Conservation (phyloP, 2,329 filamentous ascomycete genomes). For the Lojkania enalia region DNA sequence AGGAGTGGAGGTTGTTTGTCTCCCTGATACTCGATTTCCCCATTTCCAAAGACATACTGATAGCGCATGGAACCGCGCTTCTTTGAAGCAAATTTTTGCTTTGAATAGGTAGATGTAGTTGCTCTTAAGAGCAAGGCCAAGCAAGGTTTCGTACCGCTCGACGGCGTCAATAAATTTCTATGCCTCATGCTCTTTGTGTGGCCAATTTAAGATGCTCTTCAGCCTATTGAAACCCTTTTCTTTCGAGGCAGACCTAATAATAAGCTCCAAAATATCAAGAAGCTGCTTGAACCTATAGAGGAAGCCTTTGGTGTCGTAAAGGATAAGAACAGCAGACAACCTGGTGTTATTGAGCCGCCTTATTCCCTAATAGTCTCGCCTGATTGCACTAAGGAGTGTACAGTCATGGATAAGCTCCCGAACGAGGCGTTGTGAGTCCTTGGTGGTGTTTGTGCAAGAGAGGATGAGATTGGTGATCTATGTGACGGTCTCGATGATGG, state of each 20-base stretch:
- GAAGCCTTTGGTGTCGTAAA: conserved; percentile 1
- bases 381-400: conserved; percentile 4
- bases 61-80: background rate
- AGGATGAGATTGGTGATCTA: conserved; percentile 5
- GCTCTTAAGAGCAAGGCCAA: conserved; percentile 6
- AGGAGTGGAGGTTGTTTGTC: background rate
- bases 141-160: conserved; percentile 4
- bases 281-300: conserved; percentile 6
- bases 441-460: conserved; percentile 3
- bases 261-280: conserved; percentile 1
- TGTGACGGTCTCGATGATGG: conserved; percentile 4
- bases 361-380: conserved; percentile 7
- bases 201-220: conserved; percentile 3
- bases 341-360: background rate
- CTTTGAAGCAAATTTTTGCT: background rate
- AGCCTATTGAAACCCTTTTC: background rate
- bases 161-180: conserved; percentile 4
- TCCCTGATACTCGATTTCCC: background rate
- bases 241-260: background rate
- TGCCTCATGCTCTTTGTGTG: conserved; percentile 5
- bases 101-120: conserved; percentile 8
- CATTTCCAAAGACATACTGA: too few relatives aligned
- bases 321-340: background rate
- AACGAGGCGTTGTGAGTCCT: conserved; percentile 4
- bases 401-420: conserved; percentile 7